A percentile compares a stretch with the other conserved stretches of the same genome.
These are phyloP conservation scores for Leishmania braziliensis DNA, from an alignment of 208 protist species.

Conservation along the genomic window DNA sequence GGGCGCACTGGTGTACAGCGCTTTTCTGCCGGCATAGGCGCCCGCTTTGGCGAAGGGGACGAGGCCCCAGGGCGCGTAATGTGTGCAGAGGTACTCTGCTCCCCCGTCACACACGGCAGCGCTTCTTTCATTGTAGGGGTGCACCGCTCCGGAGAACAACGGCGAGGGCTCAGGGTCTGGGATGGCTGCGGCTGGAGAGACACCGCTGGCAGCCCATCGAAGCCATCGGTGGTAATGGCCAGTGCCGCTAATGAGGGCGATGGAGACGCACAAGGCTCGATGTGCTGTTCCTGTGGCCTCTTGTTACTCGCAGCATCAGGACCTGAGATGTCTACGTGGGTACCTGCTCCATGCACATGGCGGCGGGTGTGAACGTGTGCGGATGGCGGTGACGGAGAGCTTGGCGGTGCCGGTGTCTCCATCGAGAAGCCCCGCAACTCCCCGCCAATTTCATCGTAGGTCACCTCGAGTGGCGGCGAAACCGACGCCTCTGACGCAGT, in stretches of 20 bases:
- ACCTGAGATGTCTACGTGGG: background rate
- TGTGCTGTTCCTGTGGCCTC: background rate
- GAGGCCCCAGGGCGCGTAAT: background rate
- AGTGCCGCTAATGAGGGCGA: background rate
- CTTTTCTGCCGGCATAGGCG: background rate
- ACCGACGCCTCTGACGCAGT: background rate
- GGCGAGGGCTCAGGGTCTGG: background rate
- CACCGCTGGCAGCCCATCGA: background rate
- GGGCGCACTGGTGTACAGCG: background rate
- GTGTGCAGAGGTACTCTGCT: background rate
- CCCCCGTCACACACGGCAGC: background rate
- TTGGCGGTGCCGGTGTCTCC: slow-evolving; percentile 18
- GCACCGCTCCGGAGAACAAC: background rate
- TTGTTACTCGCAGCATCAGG: background rate
- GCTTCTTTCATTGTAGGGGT: background rate
- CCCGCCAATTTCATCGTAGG: background rate
- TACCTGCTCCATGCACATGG: too few relatives aligned
- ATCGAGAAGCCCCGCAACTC: slow-evolving; percentile 8
- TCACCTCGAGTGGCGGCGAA: slow-evolving; percentile 1
- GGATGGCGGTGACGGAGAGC: slow-evolving; percentile 29
- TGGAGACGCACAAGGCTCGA: background rate
- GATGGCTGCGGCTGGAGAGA: background rate
- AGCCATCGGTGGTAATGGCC: background rate
- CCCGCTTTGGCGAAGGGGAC: background rate
- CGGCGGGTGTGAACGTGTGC: slow-evolving; percentile 5